Conservation (phyloP, 306 rosid genomes). For the Glycine soja region DNA sequence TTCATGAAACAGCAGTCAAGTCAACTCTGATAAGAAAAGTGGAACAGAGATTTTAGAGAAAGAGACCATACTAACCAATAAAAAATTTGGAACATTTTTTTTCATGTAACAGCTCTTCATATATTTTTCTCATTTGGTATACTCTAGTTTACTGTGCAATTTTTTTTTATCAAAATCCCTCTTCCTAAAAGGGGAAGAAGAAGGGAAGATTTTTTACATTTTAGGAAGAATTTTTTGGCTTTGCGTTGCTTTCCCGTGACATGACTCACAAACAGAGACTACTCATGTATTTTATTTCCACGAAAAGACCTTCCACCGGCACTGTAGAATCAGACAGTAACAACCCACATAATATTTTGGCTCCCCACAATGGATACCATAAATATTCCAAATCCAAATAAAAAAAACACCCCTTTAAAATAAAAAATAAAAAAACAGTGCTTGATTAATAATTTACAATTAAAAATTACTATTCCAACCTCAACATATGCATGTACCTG, state of each 20-base stretch:
- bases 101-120: constrained; percentile 10
- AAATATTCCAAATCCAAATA: constrained; percentile 25
- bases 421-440: no score
- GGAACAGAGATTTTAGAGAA: constrained; percentile 33
- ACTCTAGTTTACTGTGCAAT: constrained; percentile 46
- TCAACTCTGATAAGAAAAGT: constrained; percentile 45
- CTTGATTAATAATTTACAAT: no score
- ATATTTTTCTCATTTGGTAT: constrained; percentile 53
- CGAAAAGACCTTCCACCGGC: constrained; percentile 71
- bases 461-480: no score
- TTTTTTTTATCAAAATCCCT: constrained; percentile 31
- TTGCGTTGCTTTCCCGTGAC: constrained; percentile 49
- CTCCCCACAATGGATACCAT: constrained; percentile 43
- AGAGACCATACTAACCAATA: constrained; percentile 45
- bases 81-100: constrained; percentile 44
- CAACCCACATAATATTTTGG: constrained; percentile 40
- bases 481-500: constrained; percentile 46
- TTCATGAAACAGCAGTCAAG: constrained; percentile 41
- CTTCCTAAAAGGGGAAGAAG: constrained; percentile 49
- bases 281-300: constrained; percentile 46
- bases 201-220: not conserved
- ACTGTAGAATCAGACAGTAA: constrained; percentile 53
- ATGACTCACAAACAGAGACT: constrained; percentile 64
- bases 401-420: not conserved
- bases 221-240: constrained; percentile 26